These are phyloP conservation scores for Pseudopithomyces maydicus DNA, from an alignment of 2,329 filamentous ascomycete species.

Conservation along the genomic window DNA sequence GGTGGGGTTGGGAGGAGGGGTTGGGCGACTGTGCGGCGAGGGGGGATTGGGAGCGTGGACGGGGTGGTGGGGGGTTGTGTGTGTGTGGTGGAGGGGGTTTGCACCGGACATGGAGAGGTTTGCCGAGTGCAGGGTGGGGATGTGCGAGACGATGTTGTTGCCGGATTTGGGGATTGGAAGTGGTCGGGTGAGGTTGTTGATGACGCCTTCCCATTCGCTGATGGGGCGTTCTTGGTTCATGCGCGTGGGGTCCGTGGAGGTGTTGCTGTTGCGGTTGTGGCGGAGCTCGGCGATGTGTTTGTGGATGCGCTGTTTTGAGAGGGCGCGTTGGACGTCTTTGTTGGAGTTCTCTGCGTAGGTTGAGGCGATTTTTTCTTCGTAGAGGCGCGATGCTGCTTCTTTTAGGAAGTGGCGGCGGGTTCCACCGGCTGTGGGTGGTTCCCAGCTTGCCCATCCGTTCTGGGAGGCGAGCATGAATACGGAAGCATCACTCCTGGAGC, in stretches of 20 bases:
- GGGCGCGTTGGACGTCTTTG: conserved; percentile 44
- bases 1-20: conserved; percentile 39
- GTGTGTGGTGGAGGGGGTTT: conserved; percentile 27
- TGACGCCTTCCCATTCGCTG: conserved; percentile 45
- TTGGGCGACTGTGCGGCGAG: conserved; percentile 29
- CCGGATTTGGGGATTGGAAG: conserved; percentile 20
- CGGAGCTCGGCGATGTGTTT: conserved; percentile 50
- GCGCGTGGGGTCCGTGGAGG: conserved; percentile 39
- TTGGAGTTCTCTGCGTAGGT: conserved; percentile 38
- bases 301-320: conserved; percentile 50
- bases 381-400: conserved; percentile 64
- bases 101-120: conserved; percentile 24
- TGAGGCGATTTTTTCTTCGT: conserved; percentile 57
- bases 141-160: conserved; percentile 37
- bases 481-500: conserved; percentile 42
- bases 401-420: conserved; percentile 64
- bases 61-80: conserved; percentile 21
- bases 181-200: conserved; percentile 33
- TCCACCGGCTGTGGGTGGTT: conserved; percentile 49
- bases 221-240: conserved; percentile 50
- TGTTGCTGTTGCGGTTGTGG: conserved; percentile 41
- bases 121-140: conserved; percentile 29
- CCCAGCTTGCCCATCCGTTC: conserved; percentile 64
- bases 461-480: conserved; percentile 60
- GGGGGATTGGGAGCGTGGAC: conserved; percentile 20